These are phyloP conservation scores for Trichoderma gamsii DNA, from an alignment of 495 filamentous ascomycete genomes.

Conservation along the genomic window DNA sequence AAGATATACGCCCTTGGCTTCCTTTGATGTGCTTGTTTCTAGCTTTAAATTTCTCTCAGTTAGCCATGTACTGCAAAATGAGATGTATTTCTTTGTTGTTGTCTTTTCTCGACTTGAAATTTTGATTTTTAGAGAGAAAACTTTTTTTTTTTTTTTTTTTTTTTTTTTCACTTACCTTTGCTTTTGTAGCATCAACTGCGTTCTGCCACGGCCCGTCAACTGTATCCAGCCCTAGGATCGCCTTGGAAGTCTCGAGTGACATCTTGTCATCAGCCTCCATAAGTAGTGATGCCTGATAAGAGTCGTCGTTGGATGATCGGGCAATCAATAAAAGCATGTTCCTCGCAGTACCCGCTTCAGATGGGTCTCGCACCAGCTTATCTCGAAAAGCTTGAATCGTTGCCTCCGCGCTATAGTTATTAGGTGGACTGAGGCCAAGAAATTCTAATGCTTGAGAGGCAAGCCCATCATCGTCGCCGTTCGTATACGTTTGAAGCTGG, in stretches of 20 bases:
- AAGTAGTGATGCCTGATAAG: not conserved
- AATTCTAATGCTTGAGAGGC: not conserved
- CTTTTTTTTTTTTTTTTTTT: not conserved
- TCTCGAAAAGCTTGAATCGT: conserved; percentile 5
- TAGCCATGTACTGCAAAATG: not conserved
- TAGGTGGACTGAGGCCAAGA: conserved; percentile 11
- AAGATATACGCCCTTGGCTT: not conserved
- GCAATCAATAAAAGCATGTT: conserved; percentile 7
- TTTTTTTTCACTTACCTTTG: not conserved
- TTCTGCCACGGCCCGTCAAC: not conserved
- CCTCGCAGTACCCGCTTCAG: not conserved
- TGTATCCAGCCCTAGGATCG: not conserved
- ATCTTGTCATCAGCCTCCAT: conserved; percentile 12
- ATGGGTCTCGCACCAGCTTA: not conserved
- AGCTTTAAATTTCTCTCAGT: not conserved
- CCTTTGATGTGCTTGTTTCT: not conserved
- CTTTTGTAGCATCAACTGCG: not conserved
- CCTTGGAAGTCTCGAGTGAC: not conserved
- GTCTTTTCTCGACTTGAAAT: not conserved
- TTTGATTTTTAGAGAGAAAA: too few relatives aligned
- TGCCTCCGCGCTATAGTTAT: conserved; percentile 1
- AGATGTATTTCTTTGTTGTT: not conserved
- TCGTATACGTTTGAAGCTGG: not conserved
- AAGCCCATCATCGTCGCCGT: conserved; percentile 6
- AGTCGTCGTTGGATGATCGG: not conserved